These are phyloP conservation scores for Inga oerstediana DNA, from an alignment of 306 rosid species.

Conservation along the genomic window DNA sequence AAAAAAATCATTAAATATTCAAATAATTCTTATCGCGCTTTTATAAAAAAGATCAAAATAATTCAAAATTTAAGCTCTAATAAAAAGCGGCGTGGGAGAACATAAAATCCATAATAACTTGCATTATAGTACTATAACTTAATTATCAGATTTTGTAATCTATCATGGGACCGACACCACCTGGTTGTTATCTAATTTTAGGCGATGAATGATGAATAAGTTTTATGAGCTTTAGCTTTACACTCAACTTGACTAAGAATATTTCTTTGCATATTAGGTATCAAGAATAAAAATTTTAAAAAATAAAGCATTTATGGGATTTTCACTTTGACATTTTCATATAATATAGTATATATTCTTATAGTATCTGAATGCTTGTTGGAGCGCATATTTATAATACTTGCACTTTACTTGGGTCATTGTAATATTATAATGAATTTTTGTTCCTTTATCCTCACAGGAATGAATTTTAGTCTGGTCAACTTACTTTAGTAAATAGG, in stretches of 20 bases:
- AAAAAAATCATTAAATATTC: too few species aligned
- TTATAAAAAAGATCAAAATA: too few species aligned
- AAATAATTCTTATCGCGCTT: accelerated
- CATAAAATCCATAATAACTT: too few species aligned
- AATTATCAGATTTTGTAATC: not conserved
- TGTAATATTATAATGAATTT: not conserved
- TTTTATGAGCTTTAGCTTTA: not conserved
- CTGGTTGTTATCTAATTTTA: too few species aligned
- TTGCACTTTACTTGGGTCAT: not conserved
- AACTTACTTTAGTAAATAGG: not conserved
- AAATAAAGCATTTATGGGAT: not conserved
- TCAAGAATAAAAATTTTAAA: not conserved
- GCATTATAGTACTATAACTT: too few species aligned
- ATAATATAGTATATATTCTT: not conserved
- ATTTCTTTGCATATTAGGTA: not conserved
- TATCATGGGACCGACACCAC: not conserved
- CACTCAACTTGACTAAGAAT: not conserved
- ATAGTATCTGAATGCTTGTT: not conserved
- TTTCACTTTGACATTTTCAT: not conserved
- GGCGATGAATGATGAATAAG: not conserved
- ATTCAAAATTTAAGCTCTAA: too few species aligned
- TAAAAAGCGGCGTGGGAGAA: too few species aligned
- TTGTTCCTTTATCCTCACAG: not conserved
- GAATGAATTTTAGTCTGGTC: too few species aligned
- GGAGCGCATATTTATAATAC: not conserved